phyloP scores from a whole-genome alignment of 176 grass and related monocot genomes.

The Triticum urartu region DNA sequence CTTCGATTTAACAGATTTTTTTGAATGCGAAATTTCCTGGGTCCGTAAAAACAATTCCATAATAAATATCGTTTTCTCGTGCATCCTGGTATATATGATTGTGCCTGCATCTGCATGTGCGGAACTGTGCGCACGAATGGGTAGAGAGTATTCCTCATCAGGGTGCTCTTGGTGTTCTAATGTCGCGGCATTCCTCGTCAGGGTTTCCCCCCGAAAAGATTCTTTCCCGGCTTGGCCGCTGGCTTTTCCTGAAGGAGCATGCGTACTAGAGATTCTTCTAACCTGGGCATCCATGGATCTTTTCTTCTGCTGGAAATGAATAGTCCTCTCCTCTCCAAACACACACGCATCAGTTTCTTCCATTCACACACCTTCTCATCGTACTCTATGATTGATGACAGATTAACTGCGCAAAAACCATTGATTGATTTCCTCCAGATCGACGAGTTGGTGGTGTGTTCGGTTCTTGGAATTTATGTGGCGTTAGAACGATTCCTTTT shows the following conservation, averaged over 20 bases:
- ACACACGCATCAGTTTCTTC: slow-evolving; percentile 14
- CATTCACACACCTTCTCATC: background rate
- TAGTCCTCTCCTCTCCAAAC: slow-evolving; percentile 12
- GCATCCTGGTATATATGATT: background rate
- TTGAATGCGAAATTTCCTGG: background rate
- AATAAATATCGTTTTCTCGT: background rate
- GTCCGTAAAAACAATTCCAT: background rate
- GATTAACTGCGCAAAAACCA: background rate
- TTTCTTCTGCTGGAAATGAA: slow-evolving; percentile 58
- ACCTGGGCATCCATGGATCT: slow-evolving; percentile 41
- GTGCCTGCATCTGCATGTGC: slow-evolving; percentile 25
- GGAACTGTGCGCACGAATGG: slow-evolving; percentile 22
- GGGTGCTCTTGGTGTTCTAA: slow-evolving; percentile 21
- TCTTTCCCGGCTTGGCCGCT: slow-evolving; percentile 11
- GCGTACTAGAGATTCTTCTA: slow-evolving; percentile 34
- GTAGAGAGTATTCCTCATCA: background rate
- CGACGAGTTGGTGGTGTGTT: background rate
- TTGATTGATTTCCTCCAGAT: background rate
- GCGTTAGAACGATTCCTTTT: slow-evolving; percentile 28
- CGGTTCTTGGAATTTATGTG: background rate
- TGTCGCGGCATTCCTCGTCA: slow-evolving; percentile 37
- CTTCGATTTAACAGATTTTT: background rate
- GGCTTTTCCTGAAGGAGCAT: slow-evolving; percentile 47
- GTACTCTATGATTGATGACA: background rate
- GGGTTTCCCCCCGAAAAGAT: slow-evolving; percentile 40